Conservation (phyloP, 768 basidiomycete genomes). For the Hypsizygus marmoreus region DNA sequence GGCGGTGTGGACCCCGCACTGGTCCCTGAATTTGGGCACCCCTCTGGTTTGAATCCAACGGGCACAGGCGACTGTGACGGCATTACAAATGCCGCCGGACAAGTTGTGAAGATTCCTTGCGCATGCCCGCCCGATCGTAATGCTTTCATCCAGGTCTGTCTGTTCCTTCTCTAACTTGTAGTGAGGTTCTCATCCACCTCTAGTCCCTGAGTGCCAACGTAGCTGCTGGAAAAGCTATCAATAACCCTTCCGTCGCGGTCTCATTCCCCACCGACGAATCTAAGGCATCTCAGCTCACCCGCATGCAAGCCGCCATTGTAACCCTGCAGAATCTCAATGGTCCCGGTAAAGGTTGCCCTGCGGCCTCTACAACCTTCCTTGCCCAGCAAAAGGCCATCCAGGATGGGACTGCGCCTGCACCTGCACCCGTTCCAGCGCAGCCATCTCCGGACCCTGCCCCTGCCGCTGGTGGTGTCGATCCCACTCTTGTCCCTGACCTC, state of each 20-base stretch:
- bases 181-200: no score
- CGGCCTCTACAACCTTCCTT: constrained; percentile 61
- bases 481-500: constrained; percentile 31
- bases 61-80: constrained; percentile 77
- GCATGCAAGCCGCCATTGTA: constrained; percentile 59
- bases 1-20: constrained; percentile 52
- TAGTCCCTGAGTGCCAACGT: constrained; percentile 55
- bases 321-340: constrained; percentile 78
- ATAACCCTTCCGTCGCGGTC: constrained; percentile 61
- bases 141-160: constrained; percentile 49
- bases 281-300: constrained; percentile 50
- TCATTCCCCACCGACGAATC: constrained; percentile 67
- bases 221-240: constrained; percentile 60
- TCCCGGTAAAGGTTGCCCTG: constrained; percentile 68
- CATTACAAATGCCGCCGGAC: constrained; percentile 49
- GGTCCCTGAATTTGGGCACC: constrained; percentile 59
- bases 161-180: background rate
- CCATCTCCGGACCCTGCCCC: constrained; percentile 19
- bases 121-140: constrained; percentile 60
- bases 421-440: constrained; percentile 19
- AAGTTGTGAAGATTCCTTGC: constrained; percentile 66
- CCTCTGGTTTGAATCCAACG: constrained; percentile 61
- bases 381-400: constrained; percentile 42
- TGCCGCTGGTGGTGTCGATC: no score
- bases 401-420: constrained; percentile 25